Evolutionary conservation across 2,329 filamentous ascomycete genomes (phyloP).

Genomic region (Botrytis elliptica): DNA sequence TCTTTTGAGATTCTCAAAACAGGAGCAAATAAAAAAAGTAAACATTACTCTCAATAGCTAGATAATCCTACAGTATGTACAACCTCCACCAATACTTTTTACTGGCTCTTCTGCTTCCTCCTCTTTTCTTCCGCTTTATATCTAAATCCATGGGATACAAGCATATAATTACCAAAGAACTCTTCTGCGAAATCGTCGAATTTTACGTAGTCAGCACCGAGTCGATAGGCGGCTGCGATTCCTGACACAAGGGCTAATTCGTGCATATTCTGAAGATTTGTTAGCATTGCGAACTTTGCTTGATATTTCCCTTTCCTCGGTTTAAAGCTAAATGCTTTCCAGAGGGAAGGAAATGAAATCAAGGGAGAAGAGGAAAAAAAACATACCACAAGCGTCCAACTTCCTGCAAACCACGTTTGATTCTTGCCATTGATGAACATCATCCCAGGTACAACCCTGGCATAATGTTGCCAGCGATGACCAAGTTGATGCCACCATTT

Average conservation of each 20-base stretch:
- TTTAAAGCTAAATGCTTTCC: too few relatives aligned
- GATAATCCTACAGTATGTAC: neutral
- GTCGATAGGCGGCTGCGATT: slow-evolving; percentile 66
- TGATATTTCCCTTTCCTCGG: too few relatives aligned
- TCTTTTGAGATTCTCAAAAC: neutral
- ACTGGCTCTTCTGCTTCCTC: slow-evolving; percentile 30
- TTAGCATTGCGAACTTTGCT: neutral
- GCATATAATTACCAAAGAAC: slow-evolving; percentile 49
- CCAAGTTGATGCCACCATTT: slow-evolving; percentile 65
- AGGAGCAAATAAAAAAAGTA: neutral
- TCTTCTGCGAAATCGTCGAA: slow-evolving; percentile 55
- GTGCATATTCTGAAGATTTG: slow-evolving; percentile 56
- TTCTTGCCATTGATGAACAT: slow-evolving; percentile 68
- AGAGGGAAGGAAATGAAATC: too few relatives aligned
- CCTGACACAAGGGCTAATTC: slow-evolving; percentile 70
- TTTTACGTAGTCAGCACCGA: slow-evolving; percentile 63
- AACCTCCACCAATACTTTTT: neutral
- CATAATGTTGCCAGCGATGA: slow-evolving; percentile 62
- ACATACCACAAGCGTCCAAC: slow-evolving; percentile 37
- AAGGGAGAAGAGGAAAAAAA: too few relatives aligned
- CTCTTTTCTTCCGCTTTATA: slow-evolving; percentile 39
- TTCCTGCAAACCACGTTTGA: slow-evolving; percentile 46
- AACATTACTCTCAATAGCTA: neutral
- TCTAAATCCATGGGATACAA: slow-evolving; percentile 46
- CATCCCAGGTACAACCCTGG: slow-evolving; percentile 67